Percentiles rank a stretch among this genome's conserved stretches.
Conservation (phyloP, 495 filamentous ascomycete genomes). For the Gamarada debralockiae region DNA sequence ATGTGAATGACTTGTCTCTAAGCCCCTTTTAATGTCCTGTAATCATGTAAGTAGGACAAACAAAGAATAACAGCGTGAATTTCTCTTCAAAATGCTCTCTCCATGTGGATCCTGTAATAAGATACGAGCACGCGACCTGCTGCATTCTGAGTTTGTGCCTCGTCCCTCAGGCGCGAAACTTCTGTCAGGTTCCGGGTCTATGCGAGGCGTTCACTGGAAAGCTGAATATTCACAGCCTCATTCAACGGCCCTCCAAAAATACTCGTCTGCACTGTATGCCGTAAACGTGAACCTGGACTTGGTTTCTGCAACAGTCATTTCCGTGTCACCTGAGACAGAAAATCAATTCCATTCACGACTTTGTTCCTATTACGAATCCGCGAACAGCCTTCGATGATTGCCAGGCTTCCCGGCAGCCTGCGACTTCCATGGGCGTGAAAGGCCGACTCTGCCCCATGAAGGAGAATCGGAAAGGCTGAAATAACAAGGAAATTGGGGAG, state of each 20-base stretch:
- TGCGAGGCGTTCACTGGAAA: no score
- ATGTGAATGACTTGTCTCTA: no score
- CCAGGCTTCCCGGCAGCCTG: conserved; percentile 28
- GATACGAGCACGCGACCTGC: no score
- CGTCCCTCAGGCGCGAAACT: no score
- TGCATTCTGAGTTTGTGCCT: no score
- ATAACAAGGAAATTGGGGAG: conserved; percentile 11
- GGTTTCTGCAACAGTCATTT: not conserved
- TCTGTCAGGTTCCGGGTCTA: no score
- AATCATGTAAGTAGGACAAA: no score
- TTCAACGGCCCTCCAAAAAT: not conserved
- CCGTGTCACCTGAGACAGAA: not conserved
- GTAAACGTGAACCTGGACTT: not conserved
- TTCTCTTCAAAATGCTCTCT: no score
- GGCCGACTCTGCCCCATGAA: conserved; percentile 13
- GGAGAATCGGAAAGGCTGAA: conserved; percentile 7
- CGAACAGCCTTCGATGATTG: conserved; percentile 28
- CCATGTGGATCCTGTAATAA: no score
- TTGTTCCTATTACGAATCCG: not conserved
- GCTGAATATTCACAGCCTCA: conserved; percentile 1
- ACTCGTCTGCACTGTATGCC: not conserved
- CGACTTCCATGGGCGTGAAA: conserved; percentile 24
- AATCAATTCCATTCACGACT: not conserved
- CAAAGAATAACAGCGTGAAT: no score
- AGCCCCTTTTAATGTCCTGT: no score